phyloP scores from a whole-genome alignment of 129 eudicot genomes.

The Flaveria linearis region DNA sequence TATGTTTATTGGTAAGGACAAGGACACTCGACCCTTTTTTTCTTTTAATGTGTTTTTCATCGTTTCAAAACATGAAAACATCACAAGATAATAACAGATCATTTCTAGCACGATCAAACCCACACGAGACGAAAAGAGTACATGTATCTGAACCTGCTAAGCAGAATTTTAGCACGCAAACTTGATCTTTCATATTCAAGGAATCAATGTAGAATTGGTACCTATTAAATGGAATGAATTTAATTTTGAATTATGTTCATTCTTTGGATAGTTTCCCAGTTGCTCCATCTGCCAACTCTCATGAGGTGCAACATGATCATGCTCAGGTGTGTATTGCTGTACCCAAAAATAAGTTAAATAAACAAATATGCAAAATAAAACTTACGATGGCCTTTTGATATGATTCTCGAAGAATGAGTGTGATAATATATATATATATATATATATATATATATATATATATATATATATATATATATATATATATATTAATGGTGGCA shows the following conservation, averaged over 20 bases:
- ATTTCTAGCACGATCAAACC: constrained; percentile 30
- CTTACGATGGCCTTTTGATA: not conserved
- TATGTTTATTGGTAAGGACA: not conserved
- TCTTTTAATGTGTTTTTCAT: constrained; percentile 11
- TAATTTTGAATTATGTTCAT: constrained; percentile 39
- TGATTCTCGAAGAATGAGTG: not conserved
- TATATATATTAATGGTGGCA: no score
- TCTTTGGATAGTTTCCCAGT: constrained; percentile 62
- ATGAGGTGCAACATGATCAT: constrained; percentile 80
- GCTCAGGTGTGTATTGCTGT: constrained; percentile 65
- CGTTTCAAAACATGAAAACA: constrained; percentile 25
- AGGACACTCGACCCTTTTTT: not conserved
- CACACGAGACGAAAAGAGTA: constrained; percentile 20
- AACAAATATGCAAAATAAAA: not conserved
- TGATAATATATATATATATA: not conserved
- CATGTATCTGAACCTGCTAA: constrained; percentile 14
- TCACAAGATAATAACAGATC: constrained; percentile 10
- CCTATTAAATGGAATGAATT: constrained; percentile 27
- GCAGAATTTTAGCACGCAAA: constrained; percentile 34
- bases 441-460: no score
- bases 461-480: no score
- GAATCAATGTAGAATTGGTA: constrained; percentile 12
- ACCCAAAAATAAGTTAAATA: constrained; percentile 17
- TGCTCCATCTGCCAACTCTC: constrained; percentile 93
- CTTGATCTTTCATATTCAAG: constrained; percentile 39